Percentiles rank a stretch among this genome's conserved stretches.
Evolutionary conservation across 2,329 filamentous ascomycete genomes (phyloP).

Genomic region (Fonsecaea monophora): DNA sequence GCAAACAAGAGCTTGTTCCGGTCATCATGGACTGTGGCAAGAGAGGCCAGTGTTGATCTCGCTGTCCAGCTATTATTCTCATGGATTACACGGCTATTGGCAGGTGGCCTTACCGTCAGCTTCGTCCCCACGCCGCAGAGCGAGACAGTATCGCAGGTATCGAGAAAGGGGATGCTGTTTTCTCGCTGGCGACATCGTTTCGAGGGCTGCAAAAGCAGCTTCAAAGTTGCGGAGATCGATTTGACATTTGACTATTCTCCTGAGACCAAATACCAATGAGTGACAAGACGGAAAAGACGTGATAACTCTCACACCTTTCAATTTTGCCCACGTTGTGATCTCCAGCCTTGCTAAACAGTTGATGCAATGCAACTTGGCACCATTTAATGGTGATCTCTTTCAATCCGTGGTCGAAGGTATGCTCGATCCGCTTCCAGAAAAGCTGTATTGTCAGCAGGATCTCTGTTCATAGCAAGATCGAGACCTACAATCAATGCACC

Average conservation of each 20-base stretch:
- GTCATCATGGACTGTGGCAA: constrained; percentile 39
- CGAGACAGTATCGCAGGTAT: constrained; percentile 78
- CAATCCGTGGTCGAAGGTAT: constrained; percentile 60
- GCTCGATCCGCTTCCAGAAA: constrained; percentile 80
- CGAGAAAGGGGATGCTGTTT: constrained; percentile 59
- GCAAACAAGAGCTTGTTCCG: constrained; percentile 75
- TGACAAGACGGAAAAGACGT: constrained; percentile 41
- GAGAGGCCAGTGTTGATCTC: constrained; percentile 25
- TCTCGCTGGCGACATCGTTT: constrained; percentile 64
- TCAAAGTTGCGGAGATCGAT: constrained; percentile 64
- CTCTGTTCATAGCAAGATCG: constrained; percentile 18
- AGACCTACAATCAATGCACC: constrained; percentile 49
- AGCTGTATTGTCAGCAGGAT: constrained; percentile 58
- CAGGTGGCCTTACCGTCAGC: constrained; percentile 17
- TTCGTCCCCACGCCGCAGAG: constrained; percentile 64
- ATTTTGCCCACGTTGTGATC: constrained; percentile 72
- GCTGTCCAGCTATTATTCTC: constrained; percentile 15
- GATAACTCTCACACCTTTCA: constrained; percentile 56
- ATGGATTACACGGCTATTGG: not conserved
- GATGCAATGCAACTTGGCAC: constrained; percentile 73
- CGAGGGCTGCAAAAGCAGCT: constrained; percentile 62
- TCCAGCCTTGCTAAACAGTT: constrained; percentile 70
- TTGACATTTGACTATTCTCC: constrained; percentile 76
- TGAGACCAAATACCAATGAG: constrained; percentile 44
- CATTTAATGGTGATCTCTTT: constrained; percentile 68